Conservation (phyloP, 306 rosid species). For the Vachellia collinsii region DNA sequence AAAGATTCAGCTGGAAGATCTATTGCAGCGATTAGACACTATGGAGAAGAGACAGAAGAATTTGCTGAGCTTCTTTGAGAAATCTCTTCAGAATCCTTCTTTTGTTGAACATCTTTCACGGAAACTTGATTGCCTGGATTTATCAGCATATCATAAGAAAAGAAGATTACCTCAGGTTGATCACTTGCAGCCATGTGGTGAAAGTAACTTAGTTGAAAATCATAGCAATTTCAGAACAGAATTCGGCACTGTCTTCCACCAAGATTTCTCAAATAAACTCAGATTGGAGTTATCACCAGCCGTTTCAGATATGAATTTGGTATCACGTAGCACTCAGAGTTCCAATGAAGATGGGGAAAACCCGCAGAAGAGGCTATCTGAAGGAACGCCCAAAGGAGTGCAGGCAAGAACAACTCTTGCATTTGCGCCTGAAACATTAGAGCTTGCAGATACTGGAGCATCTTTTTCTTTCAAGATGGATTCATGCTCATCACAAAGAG, state of each 20-base stretch:
- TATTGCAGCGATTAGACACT: conserved; percentile 56
- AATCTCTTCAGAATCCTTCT: conserved; percentile 70
- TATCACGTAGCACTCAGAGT: conserved; percentile 90
- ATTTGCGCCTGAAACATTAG: conserved; percentile 73
- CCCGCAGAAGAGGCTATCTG: conserved; percentile 59
- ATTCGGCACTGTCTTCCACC: conserved; percentile 75
- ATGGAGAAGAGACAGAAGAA: conserved; percentile 74
- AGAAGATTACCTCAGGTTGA: conserved; percentile 81
- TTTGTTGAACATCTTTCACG: conserved; percentile 67
- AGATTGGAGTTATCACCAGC: conserved; percentile 84
- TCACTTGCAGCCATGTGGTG: conserved; percentile 51
- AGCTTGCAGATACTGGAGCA: conserved; percentile 90
- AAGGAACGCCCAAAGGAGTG: conserved; percentile 57
- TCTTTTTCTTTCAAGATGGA: conserved; percentile 83
- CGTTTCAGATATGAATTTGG: conserved; percentile 76
- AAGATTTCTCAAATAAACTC: conserved; percentile 80
- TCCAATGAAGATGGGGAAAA: conserved; percentile 78
- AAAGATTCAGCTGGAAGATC: conserved; percentile 66
- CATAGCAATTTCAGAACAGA: conserved; percentile 66
- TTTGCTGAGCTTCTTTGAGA: conserved; percentile 58
- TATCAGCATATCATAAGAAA: conserved; percentile 77
- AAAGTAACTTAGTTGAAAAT: conserved; percentile 68
- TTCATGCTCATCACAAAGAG: conserved; percentile 57
- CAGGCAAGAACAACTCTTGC: conserved; percentile 56
- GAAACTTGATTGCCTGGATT: conserved; percentile 83